These are phyloP conservation scores for Aleurites moluccanus DNA, from an alignment of 441 rosid genomes.

Conservation along the genomic window DNA sequence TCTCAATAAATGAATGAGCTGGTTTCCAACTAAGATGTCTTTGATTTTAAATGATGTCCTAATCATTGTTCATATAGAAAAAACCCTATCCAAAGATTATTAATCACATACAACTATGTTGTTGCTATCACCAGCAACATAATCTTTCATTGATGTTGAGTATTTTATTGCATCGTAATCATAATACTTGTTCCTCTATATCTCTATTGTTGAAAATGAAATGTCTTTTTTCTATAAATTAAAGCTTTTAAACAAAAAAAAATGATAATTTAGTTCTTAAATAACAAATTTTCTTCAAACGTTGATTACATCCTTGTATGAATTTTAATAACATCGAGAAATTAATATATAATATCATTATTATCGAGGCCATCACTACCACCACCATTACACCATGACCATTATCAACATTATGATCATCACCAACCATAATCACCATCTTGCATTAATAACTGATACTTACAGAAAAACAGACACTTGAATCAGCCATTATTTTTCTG, in stretches of 20 bases:
- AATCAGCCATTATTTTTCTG: neutral
- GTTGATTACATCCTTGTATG: no score
- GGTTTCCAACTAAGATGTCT: constrained; percentile 8
- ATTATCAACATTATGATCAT: neutral
- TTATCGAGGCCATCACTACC: neutral
- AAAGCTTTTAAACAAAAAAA: no score
- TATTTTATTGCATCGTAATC: neutral
- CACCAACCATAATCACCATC: neutral
- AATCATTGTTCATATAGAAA: neutral
- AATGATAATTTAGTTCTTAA: no score
- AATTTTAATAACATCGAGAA: no score
- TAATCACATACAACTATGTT: neutral
- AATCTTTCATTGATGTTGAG: neutral
- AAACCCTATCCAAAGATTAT: constrained; percentile 18
- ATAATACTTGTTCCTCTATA: neutral
- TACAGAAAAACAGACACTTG: neutral
- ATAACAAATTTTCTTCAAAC: no score
- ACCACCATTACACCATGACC: no score
- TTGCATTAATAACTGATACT: neutral
- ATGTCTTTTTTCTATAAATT: neutral
- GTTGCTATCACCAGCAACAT: neutral
- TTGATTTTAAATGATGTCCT: constrained; percentile 6
- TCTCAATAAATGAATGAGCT: neutral
- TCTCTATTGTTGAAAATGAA: neutral
- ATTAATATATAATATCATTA: neutral